Base-by-base conservation (phyloP, 1,284 basidiomycete genomes). In the Gomphus sp. region DNA sequence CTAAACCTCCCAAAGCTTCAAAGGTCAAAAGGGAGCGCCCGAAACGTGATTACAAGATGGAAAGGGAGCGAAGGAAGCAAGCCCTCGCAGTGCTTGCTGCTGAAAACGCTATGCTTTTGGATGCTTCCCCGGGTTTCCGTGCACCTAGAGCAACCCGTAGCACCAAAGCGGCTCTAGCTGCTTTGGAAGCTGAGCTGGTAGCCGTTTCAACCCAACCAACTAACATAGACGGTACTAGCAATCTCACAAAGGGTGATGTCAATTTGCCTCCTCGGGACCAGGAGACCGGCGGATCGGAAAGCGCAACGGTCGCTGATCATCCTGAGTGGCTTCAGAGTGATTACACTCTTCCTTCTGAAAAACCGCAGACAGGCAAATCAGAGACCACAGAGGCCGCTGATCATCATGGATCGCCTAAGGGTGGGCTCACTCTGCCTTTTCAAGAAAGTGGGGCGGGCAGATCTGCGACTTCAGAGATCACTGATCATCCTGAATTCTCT, bases 141-240 rank as follows among this genome's bases (percentile, higher is more conserved):
- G 76, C 74, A 12, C 56, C 61, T 8, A 51, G 37, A 39, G 52
- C 58, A 44, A 80, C 80, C 4, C 71, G 80, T 37, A 68, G 73
- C 11, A 74, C 73, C 11, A 59, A 64, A 1, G 76, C 76, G 16
- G 73, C 73, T 1, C 72, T 67, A 0, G 73, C 72, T 0, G 75
- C 74, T 3, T 75, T 76, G 58, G 78, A 79, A 60, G 73, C 73
- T 3, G 76, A 79, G 61, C 73, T 67, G n/a, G 61, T 61, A 33
- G 64, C 58, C 18, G 52, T 44, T 67, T 53, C 52, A 16, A 25
- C 52, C 6, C 52, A 53, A 18, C 41, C 52, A 14, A 36, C 52
- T 12, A 34, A 37, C 8, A n/a, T 37, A 16, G 41, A 45, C 41
- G 52, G 5, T 43, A 25, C n/a, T 5, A 25, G 18, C 34, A 44